Evolutionary conservation across 305 asterid species (phyloP), one percentile per base, ranked within the genome.

Genomic region (Ilex paraguariensis): DNA sequence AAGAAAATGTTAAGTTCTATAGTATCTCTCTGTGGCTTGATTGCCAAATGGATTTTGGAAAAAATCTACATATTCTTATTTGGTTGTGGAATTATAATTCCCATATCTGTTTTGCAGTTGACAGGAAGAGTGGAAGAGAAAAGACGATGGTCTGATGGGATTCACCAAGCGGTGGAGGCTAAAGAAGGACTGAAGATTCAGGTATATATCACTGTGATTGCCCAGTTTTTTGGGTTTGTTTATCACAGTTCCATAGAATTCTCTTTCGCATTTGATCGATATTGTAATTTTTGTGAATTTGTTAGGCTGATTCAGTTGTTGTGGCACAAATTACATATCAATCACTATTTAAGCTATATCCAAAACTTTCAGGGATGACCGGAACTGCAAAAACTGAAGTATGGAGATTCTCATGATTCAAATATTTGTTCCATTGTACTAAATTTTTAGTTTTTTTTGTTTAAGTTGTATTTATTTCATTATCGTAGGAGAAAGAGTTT

Each of bases 301-400:
- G 62, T 57, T 73, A 94, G 98, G 94, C 96, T 68, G 99, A 88
- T 75, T 84, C 98, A 58, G 95, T 88, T 73, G 99, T 91, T 57
- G 95, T 91, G 76, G 99, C 99, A 56, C 99, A 94, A 91, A 88
- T 94, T 69, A 94, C 99, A 33, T 91, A 94, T 70, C 99, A 94
- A 66, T 94, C 99, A 60, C 85, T 94, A 56, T 94, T 91, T 78
- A 94, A 94, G 78, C 85, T 94, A 54, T 94, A 83, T 70, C 99
- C 98, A n/a, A 91, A 87, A 88, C 97, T 94, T 66, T 86, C 98
- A 12, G 98, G 99, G 78, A 94, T 94, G 99, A 94, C 98, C 30
- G 99, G 99, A 59, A 94, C 99, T 60, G 98, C 99, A 64, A 94
- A 94, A 83, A 91, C 99, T 53, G 99, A 94, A 94, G 99, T 83